Base-by-base conservation (phyloP, 352 stramenopile species). In the Globisporangium recalcitrans region DNA sequence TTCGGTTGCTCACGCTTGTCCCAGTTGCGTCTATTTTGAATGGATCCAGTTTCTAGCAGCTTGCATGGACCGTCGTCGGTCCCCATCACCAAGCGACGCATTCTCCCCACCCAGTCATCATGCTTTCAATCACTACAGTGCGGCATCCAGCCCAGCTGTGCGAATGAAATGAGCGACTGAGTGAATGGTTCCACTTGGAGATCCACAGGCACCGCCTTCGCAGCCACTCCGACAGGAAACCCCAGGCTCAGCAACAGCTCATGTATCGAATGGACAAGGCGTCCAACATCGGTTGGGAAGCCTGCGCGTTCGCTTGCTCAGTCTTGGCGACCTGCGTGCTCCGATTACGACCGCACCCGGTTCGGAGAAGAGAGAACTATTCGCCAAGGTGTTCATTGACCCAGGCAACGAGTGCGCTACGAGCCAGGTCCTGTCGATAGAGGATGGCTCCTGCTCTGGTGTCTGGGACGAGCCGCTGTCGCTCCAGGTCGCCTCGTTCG, bases 361-460 rank as follows among this genome's bases (percentile, higher is more conserved):
- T 38, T 13, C 22, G 14, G 27, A 31, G 19, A 14, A 26, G 3
- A 40, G 19, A 19, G 27, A 9, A 10, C 27, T 65, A 10, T 54
- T 40, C 40, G 60, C 40, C 21, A 65, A 54, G 36, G 52, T 48
- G 11, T 47, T 26, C 8, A 11, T 55, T 38, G 40, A 60, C 9
- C 60, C 51, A 7, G 60, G 60, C 36, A 60, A 54, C 16, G 29
- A 65, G 40, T 40, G 53, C 22, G 60, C 24, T 21, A 34, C 29
- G 9, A 60, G 27, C 3, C n/a, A 14, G 9, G 29, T 32, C 13
- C 29, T 40, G 13, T 10, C 22, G 22, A 27, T 49, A 19, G 52
- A 49, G 4, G 13, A 27, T n/a, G 16, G 40, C 22, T 44, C 29
- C n/a, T n/a, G n/a, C n/a, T 14, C 1, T 22, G 16, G 4, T 9